These are phyloP conservation scores for Chlamydomonas eustigma DNA, from an alignment of 139 green algal genomes.

Conservation along the genomic window DNA sequence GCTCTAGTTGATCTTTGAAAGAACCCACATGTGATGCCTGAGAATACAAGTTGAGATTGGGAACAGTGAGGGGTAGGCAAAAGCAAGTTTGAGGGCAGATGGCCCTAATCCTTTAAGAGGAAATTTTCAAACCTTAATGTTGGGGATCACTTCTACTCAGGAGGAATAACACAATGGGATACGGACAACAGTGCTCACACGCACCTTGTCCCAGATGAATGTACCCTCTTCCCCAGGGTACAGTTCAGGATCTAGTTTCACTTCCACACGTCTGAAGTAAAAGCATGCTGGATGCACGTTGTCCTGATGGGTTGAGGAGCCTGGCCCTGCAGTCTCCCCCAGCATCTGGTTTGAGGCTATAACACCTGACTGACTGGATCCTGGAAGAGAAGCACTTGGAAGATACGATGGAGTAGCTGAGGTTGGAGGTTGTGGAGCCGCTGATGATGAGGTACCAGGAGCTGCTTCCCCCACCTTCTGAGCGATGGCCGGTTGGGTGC, in stretches of 20 bases:
- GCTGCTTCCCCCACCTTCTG: no score
- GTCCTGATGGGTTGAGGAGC: background rate
- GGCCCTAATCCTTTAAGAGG: no score
- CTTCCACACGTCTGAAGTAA: background rate
- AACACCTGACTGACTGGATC: background rate
- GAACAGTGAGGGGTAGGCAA: no score
- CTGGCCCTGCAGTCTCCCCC: background rate
- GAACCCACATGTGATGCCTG: background rate
- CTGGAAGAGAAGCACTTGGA: no score
- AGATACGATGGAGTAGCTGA: no score
- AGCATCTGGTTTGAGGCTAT: background rate
- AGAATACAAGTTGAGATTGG: no score
- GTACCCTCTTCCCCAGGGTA: background rate
- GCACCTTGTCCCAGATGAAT: background rate
- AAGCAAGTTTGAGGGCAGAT: no score
- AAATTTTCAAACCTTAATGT: no score
- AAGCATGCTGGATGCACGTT: background rate
- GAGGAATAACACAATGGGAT: no score
- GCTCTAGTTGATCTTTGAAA: slow-evolving; percentile 1
- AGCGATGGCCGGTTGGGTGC: no score
- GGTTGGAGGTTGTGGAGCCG: background rate
- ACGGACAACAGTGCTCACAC: no score
- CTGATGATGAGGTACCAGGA: background rate
- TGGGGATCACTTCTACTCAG: no score
- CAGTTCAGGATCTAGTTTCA: background rate